Percentiles rank a stretch among this genome's conserved stretches.
Conservation (phyloP, 495 filamentous ascomycete genomes). For the Cercophora scortea region DNA sequence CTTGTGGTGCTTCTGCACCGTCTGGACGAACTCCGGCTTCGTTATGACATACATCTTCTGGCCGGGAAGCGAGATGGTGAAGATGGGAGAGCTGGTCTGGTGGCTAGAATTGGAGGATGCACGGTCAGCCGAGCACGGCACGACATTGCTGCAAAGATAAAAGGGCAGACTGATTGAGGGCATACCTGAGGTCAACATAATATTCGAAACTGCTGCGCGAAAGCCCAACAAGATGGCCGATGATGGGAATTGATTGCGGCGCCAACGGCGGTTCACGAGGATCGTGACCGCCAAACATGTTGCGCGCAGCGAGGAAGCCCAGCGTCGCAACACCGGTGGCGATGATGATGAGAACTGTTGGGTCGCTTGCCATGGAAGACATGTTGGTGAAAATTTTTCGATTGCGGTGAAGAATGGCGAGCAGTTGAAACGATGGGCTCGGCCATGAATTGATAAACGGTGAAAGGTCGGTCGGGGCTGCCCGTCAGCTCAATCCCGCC, state of each 20-base stretch:
- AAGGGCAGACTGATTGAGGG: not conserved
- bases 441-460: no score
- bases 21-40: constrained; percentile 24
- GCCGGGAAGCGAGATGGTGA: constrained; percentile 24
- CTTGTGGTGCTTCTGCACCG: constrained; percentile 25
- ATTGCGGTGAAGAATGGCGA: no score
- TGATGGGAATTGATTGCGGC: constrained; percentile 14
- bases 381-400: not conserved
- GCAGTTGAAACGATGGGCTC: no score
- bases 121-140: not conserved
- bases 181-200: constrained; percentile 10
- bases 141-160: not conserved
- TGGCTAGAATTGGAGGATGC: constrained; percentile 8
- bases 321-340: constrained; percentile 2
- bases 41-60: constrained; percentile 32
- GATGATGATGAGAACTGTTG: not conserved
- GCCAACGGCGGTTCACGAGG: constrained; percentile 13
- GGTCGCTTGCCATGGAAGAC: not conserved
- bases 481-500: no score
- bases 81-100: constrained; percentile 19
- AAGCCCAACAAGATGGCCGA: constrained; percentile 25
- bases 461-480: no score
- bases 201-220: constrained; percentile 15
- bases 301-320: constrained; percentile 9
- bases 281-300: constrained; percentile 12